These are phyloP conservation scores for Polyporus arcularius DNA, from an alignment of 768 basidiomycete species.

Conservation along the genomic window DNA sequence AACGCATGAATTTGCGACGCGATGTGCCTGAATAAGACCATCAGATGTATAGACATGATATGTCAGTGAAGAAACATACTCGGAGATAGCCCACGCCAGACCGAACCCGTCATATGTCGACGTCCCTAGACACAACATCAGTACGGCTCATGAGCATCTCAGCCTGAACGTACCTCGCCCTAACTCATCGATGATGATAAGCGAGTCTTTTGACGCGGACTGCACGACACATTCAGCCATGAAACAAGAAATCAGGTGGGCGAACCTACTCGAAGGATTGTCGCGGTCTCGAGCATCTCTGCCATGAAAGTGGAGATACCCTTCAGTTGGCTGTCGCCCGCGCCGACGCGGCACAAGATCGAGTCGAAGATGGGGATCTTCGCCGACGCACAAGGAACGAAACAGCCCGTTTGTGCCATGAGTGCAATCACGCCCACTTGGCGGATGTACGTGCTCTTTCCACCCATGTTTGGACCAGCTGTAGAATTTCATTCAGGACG, in stretches of 20 bases:
- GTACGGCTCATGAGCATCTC: not conserved
- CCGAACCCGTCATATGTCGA: conserved; percentile 98
- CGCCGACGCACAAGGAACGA: conserved; percentile 90
- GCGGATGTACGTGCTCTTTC: conserved; percentile 96
- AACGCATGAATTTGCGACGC: conserved; percentile 91
- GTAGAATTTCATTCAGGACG: not conserved
- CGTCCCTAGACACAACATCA: conserved; percentile 56
- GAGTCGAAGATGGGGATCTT: conserved; percentile 93
- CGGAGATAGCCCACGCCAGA: conserved; percentile 97
- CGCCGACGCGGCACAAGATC: conserved; percentile 92
- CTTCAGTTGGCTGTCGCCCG: conserved; percentile 96
- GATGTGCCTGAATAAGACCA: conserved; percentile 65
- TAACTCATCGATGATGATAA: conserved; percentile 97
- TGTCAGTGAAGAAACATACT: conserved; percentile 50
- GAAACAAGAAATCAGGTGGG: not conserved
- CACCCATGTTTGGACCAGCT: conserved; percentile 99
- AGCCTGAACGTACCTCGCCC: conserved; percentile 63
- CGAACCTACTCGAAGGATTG: conserved; percentile 77
- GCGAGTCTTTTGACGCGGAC: conserved; percentile 89
- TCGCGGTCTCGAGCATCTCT: conserved; percentile 98
- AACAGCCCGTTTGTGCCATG: conserved; percentile 95
- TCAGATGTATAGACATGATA: not conserved
- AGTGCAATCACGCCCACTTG: conserved; percentile 95
- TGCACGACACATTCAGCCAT: conserved; percentile 31
- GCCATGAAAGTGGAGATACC: conserved; percentile 99